Conservation (phyloP, 495 filamentous ascomycete genomes). For the Massariosphaeria phaeospora region DNA sequence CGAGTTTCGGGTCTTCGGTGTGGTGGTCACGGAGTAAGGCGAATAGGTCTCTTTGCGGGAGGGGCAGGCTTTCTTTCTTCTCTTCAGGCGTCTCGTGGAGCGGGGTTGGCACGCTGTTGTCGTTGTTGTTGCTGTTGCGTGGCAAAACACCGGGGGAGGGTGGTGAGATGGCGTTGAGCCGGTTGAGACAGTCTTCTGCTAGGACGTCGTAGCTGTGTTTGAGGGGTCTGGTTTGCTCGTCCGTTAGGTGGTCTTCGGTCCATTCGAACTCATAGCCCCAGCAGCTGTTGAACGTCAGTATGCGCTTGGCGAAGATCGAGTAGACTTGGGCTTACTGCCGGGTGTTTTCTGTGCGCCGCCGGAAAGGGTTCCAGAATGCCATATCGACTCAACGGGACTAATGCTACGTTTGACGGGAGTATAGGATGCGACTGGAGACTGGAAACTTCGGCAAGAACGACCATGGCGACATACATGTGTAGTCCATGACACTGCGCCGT, state of each 20-base stretch:
- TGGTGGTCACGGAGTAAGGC: conserved; percentile 55
- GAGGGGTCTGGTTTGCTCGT: conserved; percentile 56
- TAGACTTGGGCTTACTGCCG: conserved; percentile 26
- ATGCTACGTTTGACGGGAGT: too few species aligned
- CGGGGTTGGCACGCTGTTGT: too few species aligned
- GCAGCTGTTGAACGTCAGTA: conserved; percentile 34
- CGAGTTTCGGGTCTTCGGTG: conserved; percentile 52
- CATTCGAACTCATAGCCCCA: conserved; percentile 71
- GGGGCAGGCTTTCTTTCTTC: conserved; percentile 27
- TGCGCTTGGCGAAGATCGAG: neutral
- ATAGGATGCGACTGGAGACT: too few species aligned
- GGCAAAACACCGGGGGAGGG: conserved; percentile 36
- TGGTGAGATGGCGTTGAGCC: conserved; percentile 54
- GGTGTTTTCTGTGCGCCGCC: conserved; percentile 36
- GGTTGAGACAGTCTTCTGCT: conserved; percentile 59
- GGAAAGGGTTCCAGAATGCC: conserved; percentile 31
- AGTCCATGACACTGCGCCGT: too few species aligned
- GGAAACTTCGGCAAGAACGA: too few species aligned
- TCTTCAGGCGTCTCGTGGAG: conserved; percentile 7
- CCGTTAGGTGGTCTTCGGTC: conserved; percentile 59
- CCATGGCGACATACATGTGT: too few species aligned
- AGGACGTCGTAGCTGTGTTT: conserved; percentile 63
- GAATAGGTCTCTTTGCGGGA: conserved; percentile 53
- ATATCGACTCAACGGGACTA: neutral
- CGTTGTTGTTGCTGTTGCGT: conserved; percentile 30